phyloP scores from a whole-genome alignment of 148 eudicot genomes.

The Fagopyrum esculentum region DNA sequence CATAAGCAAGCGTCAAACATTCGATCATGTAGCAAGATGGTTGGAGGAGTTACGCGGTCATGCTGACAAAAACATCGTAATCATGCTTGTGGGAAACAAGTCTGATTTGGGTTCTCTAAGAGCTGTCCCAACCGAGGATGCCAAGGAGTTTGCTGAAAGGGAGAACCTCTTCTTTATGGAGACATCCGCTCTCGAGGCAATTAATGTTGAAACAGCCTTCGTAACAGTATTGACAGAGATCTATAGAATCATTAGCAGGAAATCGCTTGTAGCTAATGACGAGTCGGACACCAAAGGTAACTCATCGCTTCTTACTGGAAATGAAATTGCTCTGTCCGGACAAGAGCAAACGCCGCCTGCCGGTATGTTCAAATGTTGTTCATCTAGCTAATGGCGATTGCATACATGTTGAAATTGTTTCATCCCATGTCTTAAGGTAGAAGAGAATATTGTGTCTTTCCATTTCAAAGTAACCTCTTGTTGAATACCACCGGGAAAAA shows the following conservation, averaged over 20 bases:
- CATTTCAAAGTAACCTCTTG: neutral
- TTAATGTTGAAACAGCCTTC: conserved; percentile 48
- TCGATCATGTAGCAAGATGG: conserved; percentile 56
- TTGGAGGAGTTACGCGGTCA: conserved; percentile 51
- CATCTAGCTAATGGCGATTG: neutral
- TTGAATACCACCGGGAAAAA: neutral
- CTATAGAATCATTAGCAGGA: conserved; percentile 37
- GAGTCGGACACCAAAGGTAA: conserved; percentile 42
- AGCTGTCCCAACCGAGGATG: conserved; percentile 56
- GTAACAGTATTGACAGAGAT: conserved; percentile 36
- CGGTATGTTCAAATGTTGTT: conserved; percentile 3
- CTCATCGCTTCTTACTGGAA: conserved; percentile 24
- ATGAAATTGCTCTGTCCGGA: conserved; percentile 22
- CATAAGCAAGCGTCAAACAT: conserved; percentile 52
- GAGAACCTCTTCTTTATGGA: conserved; percentile 53
- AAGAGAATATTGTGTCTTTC: neutral
- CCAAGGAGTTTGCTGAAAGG: conserved; percentile 53
- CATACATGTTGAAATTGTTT: neutral
- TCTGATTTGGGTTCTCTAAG: conserved; percentile 41
- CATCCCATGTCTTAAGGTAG: conserved; percentile 10
- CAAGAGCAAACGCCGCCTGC: conserved; percentile 16
- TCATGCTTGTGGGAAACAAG: conserved; percentile 55
- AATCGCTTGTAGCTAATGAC: conserved; percentile 24
- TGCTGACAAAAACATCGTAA: conserved; percentile 48
- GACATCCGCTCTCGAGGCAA: conserved; percentile 53